phyloP scores from a whole-genome alignment of 2,329 filamentous ascomycete genomes.

The Sporothrix globosa region DNA sequence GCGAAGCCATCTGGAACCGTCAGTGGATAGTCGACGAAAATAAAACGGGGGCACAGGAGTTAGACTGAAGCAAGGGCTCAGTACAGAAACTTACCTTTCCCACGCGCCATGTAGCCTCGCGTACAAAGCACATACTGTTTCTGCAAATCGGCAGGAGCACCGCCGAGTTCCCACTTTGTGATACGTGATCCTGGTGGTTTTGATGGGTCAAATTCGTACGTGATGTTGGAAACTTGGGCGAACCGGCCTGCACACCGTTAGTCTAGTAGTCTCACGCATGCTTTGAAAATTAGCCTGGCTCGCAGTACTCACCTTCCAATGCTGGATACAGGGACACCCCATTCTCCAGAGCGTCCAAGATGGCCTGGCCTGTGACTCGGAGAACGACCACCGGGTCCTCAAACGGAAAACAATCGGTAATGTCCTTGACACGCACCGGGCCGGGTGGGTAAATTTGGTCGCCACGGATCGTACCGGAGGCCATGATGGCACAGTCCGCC shows the following conservation, averaged over 20 bases:
- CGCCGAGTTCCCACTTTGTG: slow-evolving; percentile 62
- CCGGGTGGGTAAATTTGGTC: slow-evolving; percentile 88
- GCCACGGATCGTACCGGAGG: slow-evolving; percentile 80
- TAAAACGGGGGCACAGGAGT: neutral
- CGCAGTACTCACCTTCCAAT: slow-evolving; percentile 62
- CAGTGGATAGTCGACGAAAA: neutral
- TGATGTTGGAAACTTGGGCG: slow-evolving; percentile 83
- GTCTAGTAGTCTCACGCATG: neutral
- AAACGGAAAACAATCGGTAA: slow-evolving; percentile 90
- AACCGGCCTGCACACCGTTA: slow-evolving; percentile 59
- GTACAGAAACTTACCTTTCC: slow-evolving; percentile 58
- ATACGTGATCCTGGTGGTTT: slow-evolving; percentile 65
- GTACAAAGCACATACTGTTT: slow-evolving; percentile 75
- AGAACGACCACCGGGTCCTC: slow-evolving; percentile 86
- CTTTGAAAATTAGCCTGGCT: neutral
- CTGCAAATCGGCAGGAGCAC: slow-evolving; percentile 62
- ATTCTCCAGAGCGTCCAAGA: slow-evolving; percentile 83
- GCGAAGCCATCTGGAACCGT: slow-evolving; percentile 68
- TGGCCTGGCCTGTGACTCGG: slow-evolving; percentile 68
- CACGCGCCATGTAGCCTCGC: slow-evolving; percentile 84
- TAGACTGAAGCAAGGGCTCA: neutral
- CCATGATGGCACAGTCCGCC: slow-evolving; percentile 83
- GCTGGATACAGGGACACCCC: slow-evolving; percentile 79
- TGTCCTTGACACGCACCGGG: slow-evolving; percentile 73
- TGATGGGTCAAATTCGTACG: slow-evolving; percentile 70